Percentiles rank a stretch among this genome's conserved stretches.
These are phyloP conservation scores for Saturnispora hagleri DNA, from an alignment of 805 yeast species.

Conservation along the genomic window DNA sequence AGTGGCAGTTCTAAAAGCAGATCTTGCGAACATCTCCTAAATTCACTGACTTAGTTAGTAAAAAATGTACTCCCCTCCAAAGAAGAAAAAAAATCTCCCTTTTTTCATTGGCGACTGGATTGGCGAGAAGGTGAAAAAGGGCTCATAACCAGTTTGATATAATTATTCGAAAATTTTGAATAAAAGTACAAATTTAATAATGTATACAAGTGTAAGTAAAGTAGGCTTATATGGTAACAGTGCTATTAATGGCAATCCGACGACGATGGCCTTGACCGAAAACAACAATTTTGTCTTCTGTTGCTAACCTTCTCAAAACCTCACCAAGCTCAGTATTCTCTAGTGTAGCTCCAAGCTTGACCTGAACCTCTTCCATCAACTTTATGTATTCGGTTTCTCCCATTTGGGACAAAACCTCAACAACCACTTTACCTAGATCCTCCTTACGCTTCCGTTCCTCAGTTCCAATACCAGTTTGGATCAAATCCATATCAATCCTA, in stretches of 20 bases:
- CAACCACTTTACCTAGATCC: constrained; percentile 56
- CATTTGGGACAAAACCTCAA: constrained; percentile 35
- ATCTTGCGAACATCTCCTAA: constrained; percentile 27
- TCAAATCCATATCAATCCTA: constrained; percentile 92
- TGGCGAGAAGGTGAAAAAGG: background rate
- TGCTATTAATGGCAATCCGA: constrained; percentile 33
- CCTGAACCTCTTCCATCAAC: constrained; percentile 53
- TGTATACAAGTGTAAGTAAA: background rate
- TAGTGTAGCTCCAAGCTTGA: constrained; percentile 51
- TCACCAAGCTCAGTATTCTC: constrained; percentile 67
- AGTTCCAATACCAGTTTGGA: constrained; percentile 90
- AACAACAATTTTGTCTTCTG: constrained; percentile 60
- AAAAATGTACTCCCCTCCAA: background rate
- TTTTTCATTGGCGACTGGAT: background rate
- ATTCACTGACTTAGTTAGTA: background rate
- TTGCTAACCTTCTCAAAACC: constrained; percentile 54
- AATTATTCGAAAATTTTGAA: background rate
- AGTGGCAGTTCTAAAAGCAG: constrained; percentile 22
- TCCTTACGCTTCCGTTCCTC: constrained; percentile 74
- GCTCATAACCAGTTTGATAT: background rate
- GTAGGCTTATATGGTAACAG: constrained; percentile 1
- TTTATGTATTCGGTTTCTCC: constrained; percentile 49
- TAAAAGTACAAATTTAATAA: background rate
- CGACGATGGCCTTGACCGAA: constrained; percentile 68
- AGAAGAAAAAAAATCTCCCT: background rate